Evolutionary conservation across 768 basidiomycete species (phyloP), one percentile per base, ranked within the genome.

Genomic region (Aureoboletus auriporus): DNA sequence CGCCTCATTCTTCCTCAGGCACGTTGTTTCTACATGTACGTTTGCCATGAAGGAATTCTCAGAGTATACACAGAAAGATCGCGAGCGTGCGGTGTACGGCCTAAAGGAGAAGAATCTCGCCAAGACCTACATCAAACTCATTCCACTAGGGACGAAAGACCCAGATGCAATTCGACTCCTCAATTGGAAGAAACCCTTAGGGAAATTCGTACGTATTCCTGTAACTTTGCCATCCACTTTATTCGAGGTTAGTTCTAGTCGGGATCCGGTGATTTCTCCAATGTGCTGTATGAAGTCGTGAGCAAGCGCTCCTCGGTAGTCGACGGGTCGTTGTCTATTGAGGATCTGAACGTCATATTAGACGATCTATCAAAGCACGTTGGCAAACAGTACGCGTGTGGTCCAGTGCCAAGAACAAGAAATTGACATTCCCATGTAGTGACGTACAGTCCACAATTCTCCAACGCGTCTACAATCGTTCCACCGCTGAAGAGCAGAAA

Each of bases 51-150:
- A 30, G 20, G 3, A 1, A 12, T 30, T 33, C 46, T 53, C 44
- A 61, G 43, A 30, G 2, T 28, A 42, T 42, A 12, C 49, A 17
- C 65, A 98, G 93, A 90, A 96, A 80, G 96, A 98, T 64, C 79
- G 86, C 30, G 92, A 97, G 53, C 83, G 96, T 45, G 80, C 90
- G 0, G 84, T 93, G 0, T 99, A 98, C 66, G 90, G 93, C 12
- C 68, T 96, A 55, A 99, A 99, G 65, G 96, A 99, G 72, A 89
- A 88, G 70, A 89, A 88, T 62, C 71, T 99, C 3, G 94, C 93
- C 5, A 97, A 93, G 67, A 83, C 82, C 9, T 96, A 94, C 63
- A 91, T 95, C 71, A 84, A 87, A 52, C 77, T 94, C 3, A 87
- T 98, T 31, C 90, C 89, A 1, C 74, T 99, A 3, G 86, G 86